Base-by-base conservation (phyloP, 805 yeast genomes). In the Danielozyma ontarioensis region DNA sequence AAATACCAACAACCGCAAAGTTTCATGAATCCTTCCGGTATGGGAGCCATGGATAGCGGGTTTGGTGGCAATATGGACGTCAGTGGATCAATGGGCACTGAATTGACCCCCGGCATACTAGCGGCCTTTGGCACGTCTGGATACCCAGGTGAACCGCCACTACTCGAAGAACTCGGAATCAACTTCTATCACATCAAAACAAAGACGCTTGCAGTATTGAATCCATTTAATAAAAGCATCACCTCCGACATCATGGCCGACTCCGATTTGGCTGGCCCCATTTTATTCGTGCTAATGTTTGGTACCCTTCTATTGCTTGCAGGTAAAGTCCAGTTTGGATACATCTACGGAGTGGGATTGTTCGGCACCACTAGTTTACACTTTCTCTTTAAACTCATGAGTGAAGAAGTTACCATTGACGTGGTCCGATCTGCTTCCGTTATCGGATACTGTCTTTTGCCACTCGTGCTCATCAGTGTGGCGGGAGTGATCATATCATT, bases 251-350 rank as follows among this genome's bases (percentile, higher is more conserved):
- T 65, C 31, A 75, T 86, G 76, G 78, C 80, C 33, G 98, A 90
- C 58, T 73, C 93, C 17, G 98, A 93, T 54, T 68, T 93, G 45
- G 97, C 97, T 0, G 98, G 98, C 1, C 98, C 98, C 1, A 70
- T 93, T 21, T 63, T 93, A 26, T 93, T 90, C 57, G 90, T 90
- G 50, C 64, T 93, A 33, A 59, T 87, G 36, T 90, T 90, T 53
- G 98, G 96, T 14, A 73, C 88, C 1, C 77, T 83, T 39, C 64
- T 93, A 34, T 64, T 90, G 32, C 68, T 89, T 28, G 80, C 95
- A 1, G 97, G 98, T 4, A 93, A 90, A 57, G 84, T 90, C 12
- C 97, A 93, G 57, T 93, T 93, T 55, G 97, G 97, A 2, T 93
- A 93, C 57, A 84, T 93, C 31, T 93, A 93, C 52, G 97, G 98